A percentile compares a stretch with the other conserved stretches of the same genome.
Conservation (phyloP, 1,139 yeast genomes). For the Suhomyces atakaporum region DNA sequence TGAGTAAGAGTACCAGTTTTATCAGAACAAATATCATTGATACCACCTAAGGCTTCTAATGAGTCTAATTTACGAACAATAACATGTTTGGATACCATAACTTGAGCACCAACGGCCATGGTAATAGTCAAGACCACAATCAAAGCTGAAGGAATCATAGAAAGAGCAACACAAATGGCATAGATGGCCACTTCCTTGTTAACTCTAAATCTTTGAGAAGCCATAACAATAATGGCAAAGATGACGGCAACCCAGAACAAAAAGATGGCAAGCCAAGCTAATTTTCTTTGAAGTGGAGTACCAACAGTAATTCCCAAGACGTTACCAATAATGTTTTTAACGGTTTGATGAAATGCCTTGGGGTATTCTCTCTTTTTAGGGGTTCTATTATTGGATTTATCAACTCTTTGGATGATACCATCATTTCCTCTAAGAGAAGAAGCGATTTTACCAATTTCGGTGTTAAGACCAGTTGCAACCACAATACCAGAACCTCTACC, state of each 20-base stretch:
- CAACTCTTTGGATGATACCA: constrained; percentile 29
- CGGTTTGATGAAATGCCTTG: constrained; percentile 46
- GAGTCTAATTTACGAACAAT: constrained; percentile 49
- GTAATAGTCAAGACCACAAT: constrained; percentile 57
- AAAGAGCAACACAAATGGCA: constrained; percentile 48
- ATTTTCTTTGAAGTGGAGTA: constrained; percentile 50
- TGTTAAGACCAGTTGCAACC: constrained; percentile 45
- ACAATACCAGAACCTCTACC: constrained; percentile 53
- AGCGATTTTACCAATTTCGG: constrained; percentile 55
- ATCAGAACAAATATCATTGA: constrained; percentile 53
- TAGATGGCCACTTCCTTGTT: constrained; percentile 46
- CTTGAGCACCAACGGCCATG: constrained; percentile 50
- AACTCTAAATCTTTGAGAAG: constrained; percentile 34
- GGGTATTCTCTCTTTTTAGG: constrained; percentile 49
- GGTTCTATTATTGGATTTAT: constrained; percentile 22
- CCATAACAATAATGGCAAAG: constrained; percentile 43
- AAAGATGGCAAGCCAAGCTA: constrained; percentile 44
- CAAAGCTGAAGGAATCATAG: constrained; percentile 58
- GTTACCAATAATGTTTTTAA: constrained; percentile 36
- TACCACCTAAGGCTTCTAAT: constrained; percentile 53
- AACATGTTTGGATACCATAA: constrained; percentile 47
- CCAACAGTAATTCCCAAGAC: constrained; percentile 39
- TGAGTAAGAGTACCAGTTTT: constrained; percentile 57
- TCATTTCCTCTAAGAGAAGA: constrained; percentile 31
- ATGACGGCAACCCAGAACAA: constrained; percentile 42